phyloP scores from a whole-genome alignment of 495 filamentous ascomycete genomes.

The Neurospora sp. region DNA sequence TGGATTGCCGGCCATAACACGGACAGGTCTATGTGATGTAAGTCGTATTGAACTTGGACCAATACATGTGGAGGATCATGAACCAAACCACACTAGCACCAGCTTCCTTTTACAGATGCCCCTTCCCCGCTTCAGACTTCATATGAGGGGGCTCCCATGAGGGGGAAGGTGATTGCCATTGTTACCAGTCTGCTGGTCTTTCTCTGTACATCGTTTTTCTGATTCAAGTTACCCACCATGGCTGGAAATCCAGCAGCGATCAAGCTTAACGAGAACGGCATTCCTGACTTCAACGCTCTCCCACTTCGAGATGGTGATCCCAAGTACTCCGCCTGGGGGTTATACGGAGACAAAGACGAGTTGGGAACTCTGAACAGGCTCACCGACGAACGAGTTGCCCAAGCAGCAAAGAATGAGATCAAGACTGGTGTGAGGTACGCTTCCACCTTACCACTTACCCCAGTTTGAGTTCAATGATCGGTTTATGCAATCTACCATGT shows the following conservation, averaged over 20 bases:
- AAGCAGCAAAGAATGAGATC: constrained; percentile 41
- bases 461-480: neutral
- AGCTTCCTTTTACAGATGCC: neutral
- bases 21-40: neutral
- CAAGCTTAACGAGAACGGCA: constrained; percentile 32
- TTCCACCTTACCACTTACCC: no score
- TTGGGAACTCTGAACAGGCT: constrained; percentile 39
- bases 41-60: neutral
- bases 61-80: neutral
- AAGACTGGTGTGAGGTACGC: constrained; percentile 31
- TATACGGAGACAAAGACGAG: constrained; percentile 39
- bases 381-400: constrained; percentile 31
- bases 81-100: neutral
- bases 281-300: constrained; percentile 35
- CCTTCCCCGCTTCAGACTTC: neutral
- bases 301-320: constrained; percentile 33
- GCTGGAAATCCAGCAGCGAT: neutral
- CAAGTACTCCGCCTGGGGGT: constrained; percentile 35
- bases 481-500: neutral
- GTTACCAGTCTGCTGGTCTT: neutral
- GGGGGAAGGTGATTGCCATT: neutral
- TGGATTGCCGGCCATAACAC: neutral
- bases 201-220: neutral
- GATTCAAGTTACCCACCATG: neutral
- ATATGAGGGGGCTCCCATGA: neutral